Evolutionary conservation across 2,329 filamentous ascomycete genomes (phyloP).

Genomic region (Hypoxylon sp.): DNA sequence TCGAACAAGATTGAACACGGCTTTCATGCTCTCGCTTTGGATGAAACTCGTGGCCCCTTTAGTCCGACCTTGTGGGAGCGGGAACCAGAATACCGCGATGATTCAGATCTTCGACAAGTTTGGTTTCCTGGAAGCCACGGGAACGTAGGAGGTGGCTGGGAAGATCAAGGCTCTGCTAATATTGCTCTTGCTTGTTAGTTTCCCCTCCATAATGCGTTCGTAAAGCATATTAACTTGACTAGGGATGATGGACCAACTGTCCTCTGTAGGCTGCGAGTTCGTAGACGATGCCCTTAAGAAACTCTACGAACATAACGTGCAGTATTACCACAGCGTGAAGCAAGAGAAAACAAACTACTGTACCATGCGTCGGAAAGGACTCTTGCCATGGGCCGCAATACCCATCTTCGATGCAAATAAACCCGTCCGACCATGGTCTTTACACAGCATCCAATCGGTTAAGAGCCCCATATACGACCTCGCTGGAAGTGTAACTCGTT

Average conservation of each 20-base stretch:
- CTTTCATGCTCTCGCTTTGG: constrained; percentile 72
- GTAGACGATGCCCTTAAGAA: constrained; percentile 47
- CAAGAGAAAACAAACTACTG: constrained; percentile 18
- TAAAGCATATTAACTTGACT: constrained; percentile 8
- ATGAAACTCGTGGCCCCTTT: constrained; percentile 69
- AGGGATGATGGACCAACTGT: constrained; percentile 72
- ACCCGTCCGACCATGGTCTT: constrained; percentile 65
- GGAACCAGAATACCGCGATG: constrained; percentile 55
- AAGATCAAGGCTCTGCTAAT: constrained; percentile 61
- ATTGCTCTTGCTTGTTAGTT: constrained; percentile 56
- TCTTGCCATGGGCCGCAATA: constrained; percentile 61
- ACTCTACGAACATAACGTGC: constrained; percentile 56
- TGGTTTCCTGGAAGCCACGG: constrained; percentile 81
- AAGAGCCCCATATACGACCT: constrained; percentile 61
- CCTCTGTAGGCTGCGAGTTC: constrained; percentile 67
- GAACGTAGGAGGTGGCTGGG: constrained; percentile 79
- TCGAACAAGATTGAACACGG: constrained; percentile 69
- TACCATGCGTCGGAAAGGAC: constrained; percentile 13
- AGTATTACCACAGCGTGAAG: constrained; percentile 58
- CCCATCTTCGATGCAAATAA: constrained; percentile 63
- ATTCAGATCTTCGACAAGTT: constrained; percentile 64
- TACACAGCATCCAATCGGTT: constrained; percentile 61
- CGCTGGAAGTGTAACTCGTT: constrained; percentile 60
- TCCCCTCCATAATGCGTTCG: background rate
- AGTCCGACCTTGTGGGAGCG: constrained; percentile 70